Base-by-base conservation (phyloP, 2,329 filamentous ascomycete species). In the Dactylellina haptotyla region DNA sequence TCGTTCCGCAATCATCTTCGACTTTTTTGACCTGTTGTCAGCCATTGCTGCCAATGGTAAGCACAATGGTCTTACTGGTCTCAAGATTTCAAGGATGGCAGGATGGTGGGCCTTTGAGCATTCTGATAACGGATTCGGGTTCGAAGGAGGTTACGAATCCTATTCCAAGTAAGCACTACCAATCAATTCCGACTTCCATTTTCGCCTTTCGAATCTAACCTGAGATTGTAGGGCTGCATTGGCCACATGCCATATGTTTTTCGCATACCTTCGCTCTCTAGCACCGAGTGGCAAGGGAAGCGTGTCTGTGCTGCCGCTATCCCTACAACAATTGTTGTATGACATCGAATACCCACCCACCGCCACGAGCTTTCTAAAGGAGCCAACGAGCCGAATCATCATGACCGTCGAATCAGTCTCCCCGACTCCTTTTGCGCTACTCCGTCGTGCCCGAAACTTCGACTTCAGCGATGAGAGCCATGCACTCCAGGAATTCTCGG, bases 41-140 rank as follows among this genome's bases (percentile, higher is more conserved):
- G 92, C 94, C 5, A 88, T 97, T 77, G 93, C 95, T 32, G 95
- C 95, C 12, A 92, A 97, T 79, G 92, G 92, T 77, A 98, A 98
- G 83, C 88, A 85, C 62, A 99, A 99, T 80, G 95, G 95, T 45
- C 87, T 99, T 75, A 92, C 93, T 73, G 95, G 95, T 25, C 88
- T 93, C 76, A 98, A 98, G 81, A 86, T 99, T 62, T 98, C 95
- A 8, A 88, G 95, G 76, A 92, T 96, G 86, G 95, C 94, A 41
- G 93, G 93, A 48, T 99, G 95, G 95, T 99, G 95, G 95, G 93
- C 94, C 0, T 99, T 99, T 80, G 94, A 97, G 79, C 92, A 96
- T 77, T 87, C 85, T 50, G 93, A 98, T 80, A 88, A 88, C 4
- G 91, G 90, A 43, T 94, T 90, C 80, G 95, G 95, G 14, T 99